These are phyloP conservation scores for Mitragyna speciosa DNA, from an alignment of 257 asterid genomes.

Conservation along the genomic window DNA sequence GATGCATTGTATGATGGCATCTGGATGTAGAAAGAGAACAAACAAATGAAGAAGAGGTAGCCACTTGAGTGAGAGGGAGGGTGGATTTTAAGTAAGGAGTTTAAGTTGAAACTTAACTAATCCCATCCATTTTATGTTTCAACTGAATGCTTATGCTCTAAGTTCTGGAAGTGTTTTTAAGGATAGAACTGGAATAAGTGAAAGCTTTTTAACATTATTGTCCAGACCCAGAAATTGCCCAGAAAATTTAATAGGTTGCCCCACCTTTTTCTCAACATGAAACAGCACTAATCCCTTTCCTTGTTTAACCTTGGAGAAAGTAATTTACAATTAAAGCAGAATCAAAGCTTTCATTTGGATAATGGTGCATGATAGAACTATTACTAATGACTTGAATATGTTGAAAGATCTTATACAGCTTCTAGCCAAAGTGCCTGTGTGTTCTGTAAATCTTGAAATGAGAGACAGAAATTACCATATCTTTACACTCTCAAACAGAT, in stretches of 20 bases:
- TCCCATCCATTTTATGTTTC: neutral
- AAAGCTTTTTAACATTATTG: too few species aligned
- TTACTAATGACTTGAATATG: neutral
- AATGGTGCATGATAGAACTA: neutral
- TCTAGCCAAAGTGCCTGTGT: too few species aligned
- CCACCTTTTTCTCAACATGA: neutral
- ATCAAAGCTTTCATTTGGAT: neutral
- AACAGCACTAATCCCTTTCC: neutral
- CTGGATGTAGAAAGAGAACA: neutral
- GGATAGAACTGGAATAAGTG: too few species aligned
- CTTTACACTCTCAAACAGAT: too few species aligned
- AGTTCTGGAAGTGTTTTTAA: too few species aligned
- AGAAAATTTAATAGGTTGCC: too few species aligned
- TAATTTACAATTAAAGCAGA: too few species aligned
- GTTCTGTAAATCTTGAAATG: too few species aligned
- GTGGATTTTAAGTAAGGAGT: neutral
- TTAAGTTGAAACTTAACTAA: neutral
- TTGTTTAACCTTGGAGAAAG: neutral
- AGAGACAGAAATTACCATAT: too few species aligned
- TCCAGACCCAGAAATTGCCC: too few species aligned
- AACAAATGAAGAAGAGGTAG: neutral
- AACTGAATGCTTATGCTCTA: too few species aligned
- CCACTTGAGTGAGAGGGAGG: neutral
- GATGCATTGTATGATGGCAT: neutral
- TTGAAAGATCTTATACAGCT: neutral